Percentiles rank a stretch among this genome's conserved stretches.
Conservation (phyloP, 2,329 filamentous ascomycete genomes). For the Cryoendolithus antarcticus region DNA sequence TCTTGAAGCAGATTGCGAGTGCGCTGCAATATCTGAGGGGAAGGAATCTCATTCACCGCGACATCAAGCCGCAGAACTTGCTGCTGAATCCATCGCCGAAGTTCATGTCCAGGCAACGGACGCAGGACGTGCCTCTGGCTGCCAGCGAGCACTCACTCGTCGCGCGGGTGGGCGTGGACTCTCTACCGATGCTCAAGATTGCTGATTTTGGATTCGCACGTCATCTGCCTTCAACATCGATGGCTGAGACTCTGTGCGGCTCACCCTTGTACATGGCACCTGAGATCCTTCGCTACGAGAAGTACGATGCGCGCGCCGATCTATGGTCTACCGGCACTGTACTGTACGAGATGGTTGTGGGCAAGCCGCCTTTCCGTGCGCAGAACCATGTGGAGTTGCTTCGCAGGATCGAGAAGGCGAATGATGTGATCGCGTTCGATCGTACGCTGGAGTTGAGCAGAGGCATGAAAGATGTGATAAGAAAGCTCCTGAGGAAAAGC, state of each 20-base stretch:
- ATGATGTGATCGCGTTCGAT: conserved; percentile 70
- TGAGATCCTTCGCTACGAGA: conserved; percentile 92
- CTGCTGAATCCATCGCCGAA: conserved; percentile 71
- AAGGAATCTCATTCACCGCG: conserved; percentile 83
- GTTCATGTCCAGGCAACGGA: conserved; percentile 51
- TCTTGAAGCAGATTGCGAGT: conserved; percentile 86
- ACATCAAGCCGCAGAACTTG: conserved; percentile 95
- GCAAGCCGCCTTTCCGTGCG: conserved; percentile 80
- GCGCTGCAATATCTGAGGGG: conserved; percentile 78
- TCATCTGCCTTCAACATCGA: conserved; percentile 74
- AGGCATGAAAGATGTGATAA: conserved; percentile 70
- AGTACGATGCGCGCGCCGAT: conserved; percentile 93
- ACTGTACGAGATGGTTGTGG: conserved; percentile 86
- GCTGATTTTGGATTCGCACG: conserved; percentile 98
- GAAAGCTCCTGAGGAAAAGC: conserved; percentile 71
- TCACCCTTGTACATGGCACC: conserved; percentile 98
- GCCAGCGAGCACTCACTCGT: conserved; percentile 70
- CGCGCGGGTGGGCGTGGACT: conserved; percentile 66
- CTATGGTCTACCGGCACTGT: conserved; percentile 97
- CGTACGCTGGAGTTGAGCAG: conserved; percentile 44
- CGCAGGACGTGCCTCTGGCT: conserved; percentile 57
- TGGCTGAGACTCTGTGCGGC: conserved; percentile 92
- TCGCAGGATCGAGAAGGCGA: conserved; percentile 77
- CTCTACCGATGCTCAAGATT: conserved; percentile 90
- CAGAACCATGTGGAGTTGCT: conserved; percentile 90